These are phyloP conservation scores for Macrophomina tecta DNA, from an alignment of 2,329 filamentous ascomycete genomes.

Conservation along the genomic window DNA sequence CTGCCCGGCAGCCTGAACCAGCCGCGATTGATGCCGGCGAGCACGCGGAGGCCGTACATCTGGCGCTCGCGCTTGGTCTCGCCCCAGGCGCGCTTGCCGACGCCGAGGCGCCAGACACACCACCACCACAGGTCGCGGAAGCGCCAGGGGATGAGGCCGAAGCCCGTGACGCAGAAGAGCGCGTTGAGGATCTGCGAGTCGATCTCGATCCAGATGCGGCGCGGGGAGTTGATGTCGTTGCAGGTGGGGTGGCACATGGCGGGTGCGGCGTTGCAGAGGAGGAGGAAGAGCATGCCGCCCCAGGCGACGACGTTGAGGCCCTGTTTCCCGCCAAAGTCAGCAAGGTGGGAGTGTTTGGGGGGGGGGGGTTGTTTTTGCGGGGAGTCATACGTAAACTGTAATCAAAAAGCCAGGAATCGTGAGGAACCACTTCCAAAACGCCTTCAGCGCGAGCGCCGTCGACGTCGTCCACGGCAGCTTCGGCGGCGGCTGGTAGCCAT, in stretches of 20 bases:
- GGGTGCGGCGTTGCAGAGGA: constrained; percentile 76
- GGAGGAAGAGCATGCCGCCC: constrained; percentile 88
- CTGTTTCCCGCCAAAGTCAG: not conserved
- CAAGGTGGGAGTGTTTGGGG: not conserved
- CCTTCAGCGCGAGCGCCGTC: constrained; percentile 61
- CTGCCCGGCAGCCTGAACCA: constrained; percentile 79
- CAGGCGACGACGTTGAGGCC: constrained; percentile 83
- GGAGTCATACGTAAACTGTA: constrained; percentile 65
- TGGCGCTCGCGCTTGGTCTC: constrained; percentile 48
- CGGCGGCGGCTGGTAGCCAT: constrained; percentile 51
- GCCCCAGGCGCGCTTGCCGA: constrained; percentile 32
- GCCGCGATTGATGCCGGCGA: constrained; percentile 75
- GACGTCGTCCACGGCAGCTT: constrained; percentile 63
- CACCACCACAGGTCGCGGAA: constrained; percentile 80
- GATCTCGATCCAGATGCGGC: constrained; percentile 84
- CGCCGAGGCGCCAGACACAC: constrained; percentile 65
- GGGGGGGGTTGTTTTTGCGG: not conserved
- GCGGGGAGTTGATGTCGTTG: constrained; percentile 74
- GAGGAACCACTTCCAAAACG: constrained; percentile 74
- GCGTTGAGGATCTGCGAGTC: constrained; percentile 84
- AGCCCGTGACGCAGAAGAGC: constrained; percentile 85
- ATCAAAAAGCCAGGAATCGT: constrained; percentile 80
- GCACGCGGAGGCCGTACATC: constrained; percentile 63
- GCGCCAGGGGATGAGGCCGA: constrained; percentile 84
- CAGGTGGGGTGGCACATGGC: constrained; percentile 76